These are phyloP conservation scores for Paramecium sexaurelia DNA, from an alignment of 73 alveolate species.

Conservation along the genomic window DNA sequence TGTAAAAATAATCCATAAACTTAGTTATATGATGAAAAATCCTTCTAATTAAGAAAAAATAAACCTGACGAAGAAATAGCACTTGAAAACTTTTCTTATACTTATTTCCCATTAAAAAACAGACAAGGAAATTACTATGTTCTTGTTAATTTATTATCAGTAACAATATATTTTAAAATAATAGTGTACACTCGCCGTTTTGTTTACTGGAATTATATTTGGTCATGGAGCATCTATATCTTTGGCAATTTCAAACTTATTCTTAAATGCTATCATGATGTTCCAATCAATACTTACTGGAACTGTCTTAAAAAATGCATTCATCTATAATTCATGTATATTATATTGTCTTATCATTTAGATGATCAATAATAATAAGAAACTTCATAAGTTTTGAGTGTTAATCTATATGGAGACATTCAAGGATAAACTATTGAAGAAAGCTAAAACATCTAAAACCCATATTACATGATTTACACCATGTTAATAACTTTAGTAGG, in stretches of 20 bases:
- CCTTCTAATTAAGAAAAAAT: not conserved
- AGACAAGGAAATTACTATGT: slow-evolving; percentile 27
- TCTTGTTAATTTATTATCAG: not conserved
- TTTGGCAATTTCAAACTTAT: not conserved
- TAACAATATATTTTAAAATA: not conserved
- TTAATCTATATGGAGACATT: slow-evolving; percentile 22
- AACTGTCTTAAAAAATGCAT: slow-evolving; percentile 11
- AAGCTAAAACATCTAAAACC: not conserved
- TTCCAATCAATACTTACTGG: slow-evolving; percentile 1
- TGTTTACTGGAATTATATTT: slow-evolving; percentile 34
- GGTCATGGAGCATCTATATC: slow-evolving; percentile 47
- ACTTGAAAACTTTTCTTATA: not conserved
- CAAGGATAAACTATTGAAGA: slow-evolving; percentile 20
- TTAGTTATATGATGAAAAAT: slow-evolving; percentile 21
- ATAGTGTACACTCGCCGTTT: slow-evolving; percentile 40
- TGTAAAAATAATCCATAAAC: not conserved
- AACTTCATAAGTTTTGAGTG: not conserved
- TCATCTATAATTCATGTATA: slow-evolving; percentile 16
- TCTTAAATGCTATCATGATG: not conserved
- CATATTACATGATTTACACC: slow-evolving; percentile 2
- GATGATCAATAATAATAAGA: slow-evolving; percentile 13
- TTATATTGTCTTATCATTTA: not conserved
- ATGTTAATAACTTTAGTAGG: slow-evolving; percentile 18
- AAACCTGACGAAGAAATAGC: slow-evolving; percentile 33
- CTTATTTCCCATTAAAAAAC: slow-evolving; percentile 28